These are phyloP conservation scores for Ananas comosus DNA, from an alignment of 176 grass and related monocot species.

Conservation along the genomic window DNA sequence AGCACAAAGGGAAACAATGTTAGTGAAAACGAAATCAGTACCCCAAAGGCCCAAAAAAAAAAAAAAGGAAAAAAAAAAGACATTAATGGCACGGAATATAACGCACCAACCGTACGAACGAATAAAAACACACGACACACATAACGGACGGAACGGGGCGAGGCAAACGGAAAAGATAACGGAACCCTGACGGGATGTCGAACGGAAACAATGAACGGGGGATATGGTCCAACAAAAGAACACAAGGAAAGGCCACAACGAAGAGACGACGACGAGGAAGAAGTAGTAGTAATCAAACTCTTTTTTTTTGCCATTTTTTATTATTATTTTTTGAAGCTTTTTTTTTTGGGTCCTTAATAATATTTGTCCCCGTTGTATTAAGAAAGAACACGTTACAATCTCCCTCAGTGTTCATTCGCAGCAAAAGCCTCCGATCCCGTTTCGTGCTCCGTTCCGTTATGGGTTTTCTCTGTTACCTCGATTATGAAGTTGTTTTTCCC, in stretches of 20 bases:
- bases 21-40: neutral
- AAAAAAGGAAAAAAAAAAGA: neutral
- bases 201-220: neutral
- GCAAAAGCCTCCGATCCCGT: neutral
- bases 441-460: neutral
- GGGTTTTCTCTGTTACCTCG: neutral
- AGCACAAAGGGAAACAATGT: neutral
- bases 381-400: neutral
- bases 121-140: neutral
- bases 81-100: too few species aligned
- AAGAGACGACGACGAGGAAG: neutral
- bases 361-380: neutral
- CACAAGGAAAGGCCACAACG: neutral
- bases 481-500: neutral
- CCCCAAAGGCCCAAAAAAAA: too few species aligned
- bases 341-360: neutral
- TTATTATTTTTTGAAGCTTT: neutral
- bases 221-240: neutral
- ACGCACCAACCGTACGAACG: too few species aligned
- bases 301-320: neutral
- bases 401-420: neutral
- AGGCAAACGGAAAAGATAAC: neutral
- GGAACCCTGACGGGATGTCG: neutral
- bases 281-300: neutral
- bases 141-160: neutral